Base-by-base conservation (phyloP, 768 basidiomycete genomes). In the Boletus pseudopeckii region DNA sequence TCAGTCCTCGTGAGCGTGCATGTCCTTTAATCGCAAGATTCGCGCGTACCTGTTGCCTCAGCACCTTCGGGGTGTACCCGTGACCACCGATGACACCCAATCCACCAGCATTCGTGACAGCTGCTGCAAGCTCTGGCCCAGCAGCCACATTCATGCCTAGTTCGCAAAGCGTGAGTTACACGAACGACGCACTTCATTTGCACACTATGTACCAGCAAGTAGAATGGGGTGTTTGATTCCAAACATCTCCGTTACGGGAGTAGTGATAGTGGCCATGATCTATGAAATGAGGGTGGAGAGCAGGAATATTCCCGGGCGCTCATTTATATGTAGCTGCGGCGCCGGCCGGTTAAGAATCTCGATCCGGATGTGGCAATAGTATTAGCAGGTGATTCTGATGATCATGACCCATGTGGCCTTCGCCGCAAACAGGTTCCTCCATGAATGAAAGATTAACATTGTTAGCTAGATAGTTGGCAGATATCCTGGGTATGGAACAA, bases 101-200 rank as follows among this genome's bases (percentile, higher is more conserved):
- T 48, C 94, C 94, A 45, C 94, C 93, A 26, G 92, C 94, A 64
- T 96, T 97, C 41, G 91, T 92, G 53, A 96, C 93, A 37, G 91
- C 93, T 38, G 93, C 94, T 17, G 92, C 93, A 24, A 95, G 82
- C 69, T 94, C 92, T 17, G 93, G 81, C 22, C 84, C 84, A 7
- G 82, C 81, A 18, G 84, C 82, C 15, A 84, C 82, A 57, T 84
- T 84, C 82, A 83, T 84, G 30, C 84, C 80, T 80, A 38, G 38
- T 41, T 14, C n/a, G 7, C 37, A 36, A 26, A 9, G 24, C 11
- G n/a, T 60, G n/a, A 60, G 51, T 13, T 24, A 46, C 18, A 26
- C 73, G 13, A 74, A 71, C 75, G 72, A 75, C 75, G 76, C 26
- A 74, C 9, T 22, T 22, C 45, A 26, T 43, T 28, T 17, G 28